Conservation (phyloP, 257 asterid genomes). For the Solanum tarapatanum region DNA sequence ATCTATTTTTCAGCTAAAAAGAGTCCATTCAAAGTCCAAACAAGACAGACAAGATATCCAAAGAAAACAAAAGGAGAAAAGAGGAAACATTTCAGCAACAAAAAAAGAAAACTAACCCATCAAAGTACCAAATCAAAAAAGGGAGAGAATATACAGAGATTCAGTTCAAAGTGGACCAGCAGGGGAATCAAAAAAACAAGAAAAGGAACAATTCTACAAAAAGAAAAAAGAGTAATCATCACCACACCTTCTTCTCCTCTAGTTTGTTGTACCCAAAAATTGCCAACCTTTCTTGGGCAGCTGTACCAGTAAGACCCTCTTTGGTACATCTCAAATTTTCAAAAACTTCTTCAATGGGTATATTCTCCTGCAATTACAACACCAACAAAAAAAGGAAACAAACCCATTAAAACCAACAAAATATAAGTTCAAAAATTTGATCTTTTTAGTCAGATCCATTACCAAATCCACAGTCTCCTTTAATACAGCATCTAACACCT, state of each 20-base stretch:
- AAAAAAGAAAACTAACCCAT: background rate
- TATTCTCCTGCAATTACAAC: conserved; percentile 65
- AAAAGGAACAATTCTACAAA: background rate
- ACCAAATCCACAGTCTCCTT: conserved; percentile 99
- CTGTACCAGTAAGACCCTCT: conserved; percentile 68
- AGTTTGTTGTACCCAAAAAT: conserved; percentile 95
- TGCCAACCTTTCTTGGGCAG: conserved; percentile 85
- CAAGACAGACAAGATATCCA: background rate
- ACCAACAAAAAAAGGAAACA: conserved; percentile 2
- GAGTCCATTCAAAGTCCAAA: background rate
- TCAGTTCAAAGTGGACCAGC: background rate
- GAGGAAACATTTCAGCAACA: background rate
- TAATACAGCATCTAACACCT: conserved; percentile 91
- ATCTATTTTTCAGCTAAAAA: background rate
- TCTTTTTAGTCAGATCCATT: conserved; percentile 57
- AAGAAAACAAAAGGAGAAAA: background rate
- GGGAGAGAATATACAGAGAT: background rate
- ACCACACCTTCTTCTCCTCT: conserved; percentile 87
- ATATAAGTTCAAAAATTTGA: background rate
- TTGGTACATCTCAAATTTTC: conserved; percentile 90
- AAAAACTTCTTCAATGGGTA: conserved; percentile 90
- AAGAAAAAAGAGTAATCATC: background rate
- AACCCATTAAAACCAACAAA: background rate
- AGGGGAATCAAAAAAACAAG: background rate
- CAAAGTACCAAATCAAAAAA: background rate